A percentile compares a stretch with the other conserved stretches of the same genome.
Conservation (phyloP, 148 eudicot genomes). For the Euryodendron excelsum region DNA sequence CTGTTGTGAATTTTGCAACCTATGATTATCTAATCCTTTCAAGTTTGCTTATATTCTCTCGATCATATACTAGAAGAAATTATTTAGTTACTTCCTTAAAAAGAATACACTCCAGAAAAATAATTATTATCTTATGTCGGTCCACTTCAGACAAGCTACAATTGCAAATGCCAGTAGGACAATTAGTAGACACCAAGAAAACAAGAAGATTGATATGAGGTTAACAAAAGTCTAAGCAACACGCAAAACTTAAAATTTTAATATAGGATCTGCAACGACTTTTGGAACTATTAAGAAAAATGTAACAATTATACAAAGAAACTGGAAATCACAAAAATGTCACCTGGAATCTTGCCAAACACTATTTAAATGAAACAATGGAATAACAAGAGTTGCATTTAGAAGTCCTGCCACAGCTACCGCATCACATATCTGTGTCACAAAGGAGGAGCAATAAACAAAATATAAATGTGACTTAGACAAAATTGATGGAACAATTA, state of each 20-base stretch:
- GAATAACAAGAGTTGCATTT: conserved; percentile 96
- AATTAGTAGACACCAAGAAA: neutral
- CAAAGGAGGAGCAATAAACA: conserved; percentile 16
- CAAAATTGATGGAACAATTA: neutral
- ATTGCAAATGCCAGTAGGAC: neutral
- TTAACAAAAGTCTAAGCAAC: neutral
- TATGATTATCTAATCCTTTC: neutral
- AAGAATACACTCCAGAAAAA: neutral
- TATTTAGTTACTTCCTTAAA: neutral
- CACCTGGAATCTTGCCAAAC: conserved; percentile 99
- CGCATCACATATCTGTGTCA: conserved; percentile 88
- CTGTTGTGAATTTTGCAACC: neutral
- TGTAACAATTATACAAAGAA: neutral
- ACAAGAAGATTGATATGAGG: neutral
- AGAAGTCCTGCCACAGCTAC: conserved; percentile 96
- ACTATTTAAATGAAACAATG: conserved; percentile 89
- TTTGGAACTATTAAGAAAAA: neutral
- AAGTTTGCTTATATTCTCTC: neutral
- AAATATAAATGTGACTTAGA: neutral
- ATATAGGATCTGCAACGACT: too few relatives aligned
- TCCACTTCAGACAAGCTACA: neutral
- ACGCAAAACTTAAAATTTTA: neutral
- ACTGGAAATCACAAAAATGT: neutral
- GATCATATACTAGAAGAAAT: neutral
- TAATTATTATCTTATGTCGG: neutral